phyloP scores from a whole-genome alignment of 2,329 filamentous ascomycete species.

The Alternaria sp. region DNA sequence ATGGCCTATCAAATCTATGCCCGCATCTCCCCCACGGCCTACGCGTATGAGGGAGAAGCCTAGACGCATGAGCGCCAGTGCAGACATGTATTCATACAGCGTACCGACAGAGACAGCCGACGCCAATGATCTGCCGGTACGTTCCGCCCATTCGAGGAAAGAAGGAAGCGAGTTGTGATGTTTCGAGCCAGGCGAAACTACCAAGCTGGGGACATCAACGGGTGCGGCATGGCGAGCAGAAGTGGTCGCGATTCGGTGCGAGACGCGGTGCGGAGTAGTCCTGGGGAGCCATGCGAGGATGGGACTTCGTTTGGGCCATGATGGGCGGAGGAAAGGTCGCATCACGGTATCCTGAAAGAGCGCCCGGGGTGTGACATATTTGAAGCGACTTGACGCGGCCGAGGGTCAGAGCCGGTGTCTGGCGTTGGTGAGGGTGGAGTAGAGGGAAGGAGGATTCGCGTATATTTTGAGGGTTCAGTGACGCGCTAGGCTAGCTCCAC shows the following conservation, averaged over 20 bases:
- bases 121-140: constrained; percentile 61
- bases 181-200: constrained; percentile 40
- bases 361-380: constrained; percentile 30
- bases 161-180: constrained; percentile 70
- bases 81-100: constrained; percentile 77
- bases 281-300: constrained; percentile 34
- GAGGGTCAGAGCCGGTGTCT: background rate
- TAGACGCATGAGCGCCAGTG: constrained; percentile 63
- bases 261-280: constrained; percentile 32
- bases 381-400: constrained; percentile 16
- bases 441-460: constrained; percentile 22
- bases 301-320: constrained; percentile 29
- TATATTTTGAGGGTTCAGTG: constrained; percentile 22
- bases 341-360: constrained; percentile 31
- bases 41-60: constrained; percentile 72
- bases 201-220: constrained; percentile 38
- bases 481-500: constrained; percentile 32
- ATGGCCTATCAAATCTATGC: constrained; percentile 76
- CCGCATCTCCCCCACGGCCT: constrained; percentile 72
- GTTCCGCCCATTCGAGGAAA: constrained; percentile 70
- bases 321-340: constrained; percentile 34
- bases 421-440: constrained; percentile 5
- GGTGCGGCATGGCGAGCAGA: constrained; percentile 33
- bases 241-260: constrained; percentile 40
- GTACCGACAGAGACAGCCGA: constrained; percentile 75